Percentiles rank a stretch among this genome's conserved stretches.
Evolutionary conservation across 257 asterid genomes (phyloP).

Genomic region (Petrea volubilis): DNA sequence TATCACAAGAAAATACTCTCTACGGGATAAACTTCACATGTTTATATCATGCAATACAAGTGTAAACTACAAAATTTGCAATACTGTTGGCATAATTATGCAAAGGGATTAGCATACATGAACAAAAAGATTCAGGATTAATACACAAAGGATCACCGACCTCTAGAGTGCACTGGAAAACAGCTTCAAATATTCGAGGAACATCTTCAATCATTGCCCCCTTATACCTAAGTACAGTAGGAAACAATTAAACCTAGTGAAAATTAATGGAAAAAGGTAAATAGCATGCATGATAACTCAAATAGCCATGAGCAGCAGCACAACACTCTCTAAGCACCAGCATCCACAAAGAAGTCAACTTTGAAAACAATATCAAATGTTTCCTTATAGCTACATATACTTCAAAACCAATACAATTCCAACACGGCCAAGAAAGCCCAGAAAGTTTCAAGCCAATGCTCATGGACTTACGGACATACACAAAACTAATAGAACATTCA

Average conservation of each 20-base stretch:
- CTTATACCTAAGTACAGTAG: slow-evolving; percentile 60
- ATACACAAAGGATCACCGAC: slow-evolving; percentile 37
- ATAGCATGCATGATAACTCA: not conserved
- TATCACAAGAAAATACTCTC: not conserved
- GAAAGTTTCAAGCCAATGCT: not conserved
- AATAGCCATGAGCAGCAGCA: slow-evolving; percentile 6
- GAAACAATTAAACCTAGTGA: not conserved
- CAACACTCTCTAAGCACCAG: not conserved
- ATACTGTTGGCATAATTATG: not conserved
- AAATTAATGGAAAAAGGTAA: slow-evolving; percentile 15
- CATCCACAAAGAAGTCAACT: not conserved
- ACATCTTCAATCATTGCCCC: slow-evolving; percentile 94
- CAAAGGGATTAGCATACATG: not conserved
- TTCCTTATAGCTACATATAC: not conserved
- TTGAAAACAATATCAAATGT: not conserved
- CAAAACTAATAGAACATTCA: not conserved
- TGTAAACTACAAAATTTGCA: too few species aligned
- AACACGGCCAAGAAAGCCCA: not conserved
- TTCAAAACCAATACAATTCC: not conserved
- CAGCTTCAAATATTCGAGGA: slow-evolving; percentile 96
- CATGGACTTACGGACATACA: not conserved
- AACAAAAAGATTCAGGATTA: not conserved
- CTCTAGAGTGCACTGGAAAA: slow-evolving; percentile 96
- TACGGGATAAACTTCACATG: not conserved
- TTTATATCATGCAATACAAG: not conserved